phyloP scores from a whole-genome alignment of 2,329 filamentous ascomycete species.

The Stachybotrys chartarum region DNA sequence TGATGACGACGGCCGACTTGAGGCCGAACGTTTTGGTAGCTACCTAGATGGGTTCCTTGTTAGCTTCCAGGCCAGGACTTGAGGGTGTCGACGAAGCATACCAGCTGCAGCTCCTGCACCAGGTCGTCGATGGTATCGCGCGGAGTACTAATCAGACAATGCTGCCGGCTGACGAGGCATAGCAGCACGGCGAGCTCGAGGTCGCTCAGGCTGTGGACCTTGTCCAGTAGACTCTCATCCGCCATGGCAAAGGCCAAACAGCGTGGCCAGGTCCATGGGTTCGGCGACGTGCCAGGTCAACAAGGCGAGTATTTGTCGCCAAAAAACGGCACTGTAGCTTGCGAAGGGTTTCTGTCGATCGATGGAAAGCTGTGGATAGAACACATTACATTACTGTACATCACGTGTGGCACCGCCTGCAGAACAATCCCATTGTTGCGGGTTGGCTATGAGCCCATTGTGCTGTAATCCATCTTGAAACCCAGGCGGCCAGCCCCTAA shows the following conservation, averaged over 20 bases:
- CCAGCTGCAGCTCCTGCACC: constrained; percentile 66
- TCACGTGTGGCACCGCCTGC: background rate
- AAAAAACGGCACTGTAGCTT: background rate
- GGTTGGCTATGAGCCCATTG: too few species aligned
- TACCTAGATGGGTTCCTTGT: constrained; percentile 38
- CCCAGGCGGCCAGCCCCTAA: background rate
- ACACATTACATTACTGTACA: background rate
- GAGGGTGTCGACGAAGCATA: constrained; percentile 21
- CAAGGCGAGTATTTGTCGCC: background rate
- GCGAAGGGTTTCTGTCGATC: background rate
- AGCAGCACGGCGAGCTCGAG: constrained; percentile 81
- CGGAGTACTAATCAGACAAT: constrained; percentile 79
- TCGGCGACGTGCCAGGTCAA: background rate
- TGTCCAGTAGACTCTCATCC: constrained; percentile 53
- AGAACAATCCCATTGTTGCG: too few species aligned
- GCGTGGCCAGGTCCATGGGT: constrained; percentile 18
- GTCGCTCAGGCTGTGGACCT: constrained; percentile 74
- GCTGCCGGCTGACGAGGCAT: constrained; percentile 72
- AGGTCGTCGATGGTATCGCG: constrained; percentile 56
- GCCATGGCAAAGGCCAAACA: constrained; percentile 42
- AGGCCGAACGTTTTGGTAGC: constrained; percentile 66
- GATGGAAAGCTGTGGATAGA: background rate
- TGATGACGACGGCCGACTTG: constrained; percentile 53
- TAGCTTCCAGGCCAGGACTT: background rate
- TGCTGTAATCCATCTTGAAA: background rate